phyloP scores from a whole-genome alignment of 352 stramenopile genomes.

The Globisporangium echinulatum region DNA sequence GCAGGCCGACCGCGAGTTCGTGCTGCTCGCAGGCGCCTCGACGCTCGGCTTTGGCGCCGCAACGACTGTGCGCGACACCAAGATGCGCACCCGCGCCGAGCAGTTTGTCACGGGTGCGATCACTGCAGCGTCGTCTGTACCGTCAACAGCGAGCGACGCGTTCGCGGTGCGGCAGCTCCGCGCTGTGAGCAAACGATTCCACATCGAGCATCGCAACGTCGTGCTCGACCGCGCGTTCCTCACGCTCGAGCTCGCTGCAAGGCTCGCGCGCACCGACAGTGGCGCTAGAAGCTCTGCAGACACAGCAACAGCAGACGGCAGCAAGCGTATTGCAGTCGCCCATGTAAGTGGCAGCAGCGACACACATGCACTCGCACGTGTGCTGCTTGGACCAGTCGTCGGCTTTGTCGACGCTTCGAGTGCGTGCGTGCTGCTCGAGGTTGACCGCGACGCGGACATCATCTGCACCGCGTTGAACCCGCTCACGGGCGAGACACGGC shows the following conservation, averaged over 20 bases:
- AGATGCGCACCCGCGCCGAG: constrained; percentile 31
- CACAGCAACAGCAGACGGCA: too few relatives aligned
- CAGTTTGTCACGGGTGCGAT: constrained; percentile 44
- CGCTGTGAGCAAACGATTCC: constrained; percentile 25
- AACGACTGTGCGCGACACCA: constrained; percentile 37
- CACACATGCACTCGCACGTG: constrained; percentile 11
- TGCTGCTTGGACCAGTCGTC: constrained; percentile 62
- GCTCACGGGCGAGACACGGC: constrained; percentile 33
- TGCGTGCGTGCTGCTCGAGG: constrained; percentile 56
- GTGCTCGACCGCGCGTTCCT: constrained; percentile 4
- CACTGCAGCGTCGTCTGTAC: constrained; percentile 1
- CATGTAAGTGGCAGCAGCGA: too few relatives aligned
- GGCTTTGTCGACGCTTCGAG: constrained; percentile 57
- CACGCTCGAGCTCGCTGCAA: constrained; percentile 15
- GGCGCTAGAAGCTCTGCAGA: too few relatives aligned
- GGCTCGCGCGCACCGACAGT: constrained; percentile 14
- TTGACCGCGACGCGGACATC: constrained; percentile 49
- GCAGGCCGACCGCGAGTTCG: constrained; percentile 29
- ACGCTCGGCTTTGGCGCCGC: constrained; percentile 26
- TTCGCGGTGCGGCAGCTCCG: too few relatives aligned
- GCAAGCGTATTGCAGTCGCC: too few relatives aligned
- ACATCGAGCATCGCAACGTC: constrained; percentile 34
- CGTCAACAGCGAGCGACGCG: too few relatives aligned
- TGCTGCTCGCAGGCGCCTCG: constrained; percentile 35
- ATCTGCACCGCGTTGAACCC: constrained; percentile 45